Percentiles rank a stretch among this genome's conserved stretches.
These are phyloP conservation scores for Escallonia herrerae DNA, from an alignment of 129 eudicot genomes.

Conservation along the genomic window DNA sequence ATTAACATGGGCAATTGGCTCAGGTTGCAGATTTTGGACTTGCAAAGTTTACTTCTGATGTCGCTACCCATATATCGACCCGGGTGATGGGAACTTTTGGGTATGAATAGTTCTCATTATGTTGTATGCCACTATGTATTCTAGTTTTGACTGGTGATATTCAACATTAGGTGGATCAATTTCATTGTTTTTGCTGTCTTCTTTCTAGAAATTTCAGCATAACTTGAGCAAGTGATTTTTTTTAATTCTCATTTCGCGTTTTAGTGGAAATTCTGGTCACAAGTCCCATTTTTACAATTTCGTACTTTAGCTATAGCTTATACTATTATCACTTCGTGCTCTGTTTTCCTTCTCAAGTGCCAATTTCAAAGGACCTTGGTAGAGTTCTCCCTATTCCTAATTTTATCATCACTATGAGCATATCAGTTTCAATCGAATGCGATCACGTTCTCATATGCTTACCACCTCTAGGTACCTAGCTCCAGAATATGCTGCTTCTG, in stretches of 20 bases:
- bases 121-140: background rate
- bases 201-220: no score
- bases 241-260: no score
- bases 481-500: conserved; percentile 80
- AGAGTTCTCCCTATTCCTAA: background rate
- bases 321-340: background rate
- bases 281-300: no score
- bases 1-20: conserved; percentile 1
- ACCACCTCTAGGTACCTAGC: conserved; percentile 65
- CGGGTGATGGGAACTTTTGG: conserved; percentile 90
- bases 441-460: background rate
- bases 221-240: no score
- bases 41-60: conserved; percentile 62
- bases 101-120: conserved; percentile 27
- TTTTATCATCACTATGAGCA: background rate
- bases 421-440: background rate
- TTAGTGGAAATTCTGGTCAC: background rate
- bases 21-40: conserved; percentile 98
- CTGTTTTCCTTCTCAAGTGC: background rate
- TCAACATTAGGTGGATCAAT: no score
- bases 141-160: no score
- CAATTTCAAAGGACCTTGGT: background rate
- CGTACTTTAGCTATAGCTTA: no score
- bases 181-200: no score
- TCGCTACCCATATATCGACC: conserved; percentile 71